Evolutionary conservation across 768 basidiomycete species (phyloP), one percentile per base, ranked within the genome.

Genomic region (Leccinum boreale): DNA sequence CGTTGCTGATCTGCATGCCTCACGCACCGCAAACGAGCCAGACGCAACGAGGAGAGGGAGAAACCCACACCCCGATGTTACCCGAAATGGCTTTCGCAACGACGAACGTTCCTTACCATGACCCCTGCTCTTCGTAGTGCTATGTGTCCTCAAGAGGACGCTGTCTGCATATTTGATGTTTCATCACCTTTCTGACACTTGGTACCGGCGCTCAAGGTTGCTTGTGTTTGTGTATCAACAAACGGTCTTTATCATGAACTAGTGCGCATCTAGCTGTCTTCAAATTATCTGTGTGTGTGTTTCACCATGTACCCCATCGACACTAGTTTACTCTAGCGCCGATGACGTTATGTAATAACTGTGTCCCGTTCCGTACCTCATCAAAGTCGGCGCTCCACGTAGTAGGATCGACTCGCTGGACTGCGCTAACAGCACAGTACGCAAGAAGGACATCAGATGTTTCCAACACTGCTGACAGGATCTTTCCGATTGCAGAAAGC

Each of bases 1-100:
- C 64, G 14, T 45, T 72, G 19, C n/a, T 72, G 51, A 65, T 72
- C 12, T 57, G 58, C 21, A 74, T 72, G 71, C 71, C 71, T 44
- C 59, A 42, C 17, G 52, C 56, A 15, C 55, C 59, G 52, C 60
- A 45, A 4, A 46, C 36, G 9, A 42, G n/a, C n/a, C 39, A 44
- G 19, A 23, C 24, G 21, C 56, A 23, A 12, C 53, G 28, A 28
- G 53, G 42, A 26, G 24, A 36, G 29, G 48, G n/a, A 10, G 53
- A 53, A 33, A 21, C 50, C 9, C 39, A 42, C 39, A n/a, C 10
- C 35, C 33, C 19, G 24, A 36, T 15, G 21, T 42, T 61, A 52
- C 63, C 63, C 8, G 71, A 72, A 51, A 42, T 67, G 23, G 69
- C 54, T 53, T 61, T 72, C 50, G 71, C 65, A n/a, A 74, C 73